Conservation (phyloP, 805 yeast genomes). For the Cyberlindnera euphorbiae region DNA sequence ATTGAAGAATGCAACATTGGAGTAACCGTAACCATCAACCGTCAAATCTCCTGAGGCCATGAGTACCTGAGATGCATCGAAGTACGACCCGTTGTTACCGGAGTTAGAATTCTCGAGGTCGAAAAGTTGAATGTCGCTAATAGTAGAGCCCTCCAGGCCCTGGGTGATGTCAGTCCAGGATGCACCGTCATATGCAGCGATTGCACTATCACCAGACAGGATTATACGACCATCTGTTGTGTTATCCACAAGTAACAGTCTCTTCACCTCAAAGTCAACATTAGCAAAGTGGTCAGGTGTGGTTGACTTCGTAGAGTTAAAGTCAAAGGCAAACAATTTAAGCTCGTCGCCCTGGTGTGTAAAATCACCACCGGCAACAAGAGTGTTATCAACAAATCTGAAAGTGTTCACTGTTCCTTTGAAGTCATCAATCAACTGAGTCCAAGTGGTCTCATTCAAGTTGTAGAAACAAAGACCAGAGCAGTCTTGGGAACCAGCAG, state of each 20-base stretch:
- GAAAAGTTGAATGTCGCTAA: constrained; percentile 43
- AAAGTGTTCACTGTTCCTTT: constrained; percentile 55
- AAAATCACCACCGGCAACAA: constrained; percentile 54
- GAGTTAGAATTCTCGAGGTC: constrained; percentile 29
- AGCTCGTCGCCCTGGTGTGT: constrained; percentile 31
- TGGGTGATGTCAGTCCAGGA: constrained; percentile 43
- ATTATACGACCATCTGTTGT: constrained; percentile 38
- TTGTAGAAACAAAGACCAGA: constrained; percentile 63
- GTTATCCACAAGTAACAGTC: constrained; percentile 44
- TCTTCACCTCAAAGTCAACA: constrained; percentile 26
- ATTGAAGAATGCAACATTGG: constrained; percentile 59
- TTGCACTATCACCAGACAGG: constrained; percentile 35
- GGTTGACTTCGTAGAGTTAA: constrained; percentile 32
- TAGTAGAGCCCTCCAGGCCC: constrained; percentile 30
- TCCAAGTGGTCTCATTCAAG: constrained; percentile 50
- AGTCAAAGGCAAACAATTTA: constrained; percentile 52
- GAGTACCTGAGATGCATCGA: constrained; percentile 41
- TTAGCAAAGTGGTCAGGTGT: constrained; percentile 22
- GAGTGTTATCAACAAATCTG: constrained; percentile 38
- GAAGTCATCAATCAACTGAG: constrained; percentile 30
- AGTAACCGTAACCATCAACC: constrained; percentile 47
- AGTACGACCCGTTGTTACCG: constrained; percentile 32
- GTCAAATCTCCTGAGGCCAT: constrained; percentile 54
- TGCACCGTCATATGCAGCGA: constrained; percentile 39
- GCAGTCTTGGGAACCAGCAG: constrained; percentile 56